These are phyloP conservation scores for Aurifilum marmelostoma DNA, from an alignment of 2,329 filamentous ascomycete genomes.

Conservation along the genomic window DNA sequence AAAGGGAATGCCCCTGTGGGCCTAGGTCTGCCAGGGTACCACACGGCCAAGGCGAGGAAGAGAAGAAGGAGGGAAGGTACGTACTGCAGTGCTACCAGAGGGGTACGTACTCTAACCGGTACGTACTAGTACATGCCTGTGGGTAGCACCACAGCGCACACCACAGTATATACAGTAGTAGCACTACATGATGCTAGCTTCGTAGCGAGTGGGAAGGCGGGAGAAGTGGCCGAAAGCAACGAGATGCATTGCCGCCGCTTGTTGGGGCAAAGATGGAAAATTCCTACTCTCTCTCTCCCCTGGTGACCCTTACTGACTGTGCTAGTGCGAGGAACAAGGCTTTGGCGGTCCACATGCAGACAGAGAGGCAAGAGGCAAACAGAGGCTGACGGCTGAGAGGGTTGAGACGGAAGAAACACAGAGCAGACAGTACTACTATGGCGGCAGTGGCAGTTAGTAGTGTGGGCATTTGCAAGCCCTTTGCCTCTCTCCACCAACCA, in stretches of 20 bases:
- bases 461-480: too few relatives aligned
- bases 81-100: too few relatives aligned
- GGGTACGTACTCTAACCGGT: neutral
- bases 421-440: neutral
- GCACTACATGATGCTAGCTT: neutral
- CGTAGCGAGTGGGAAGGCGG: neutral
- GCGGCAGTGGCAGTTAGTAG: neutral
- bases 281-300: neutral
- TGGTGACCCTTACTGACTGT: neutral
- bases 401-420: too few relatives aligned
- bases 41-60: neutral
- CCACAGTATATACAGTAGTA: neutral
- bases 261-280: conserved; percentile 15
- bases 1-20: neutral
- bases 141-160: neutral
- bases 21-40: neutral
- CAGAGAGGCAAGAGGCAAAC: neutral
- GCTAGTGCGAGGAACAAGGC: neutral
- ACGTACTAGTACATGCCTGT: neutral
- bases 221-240: conserved; percentile 1
- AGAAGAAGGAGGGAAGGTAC: neutral
- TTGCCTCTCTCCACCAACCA: too few relatives aligned
- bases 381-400: too few relatives aligned
- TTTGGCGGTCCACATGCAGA: too few relatives aligned
- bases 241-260: conserved; percentile 7